Evolutionary conservation across 331 rosid species (phyloP), one percentile per base, ranked within the genome.

Genomic region (Dryas integrifolia): DNA sequence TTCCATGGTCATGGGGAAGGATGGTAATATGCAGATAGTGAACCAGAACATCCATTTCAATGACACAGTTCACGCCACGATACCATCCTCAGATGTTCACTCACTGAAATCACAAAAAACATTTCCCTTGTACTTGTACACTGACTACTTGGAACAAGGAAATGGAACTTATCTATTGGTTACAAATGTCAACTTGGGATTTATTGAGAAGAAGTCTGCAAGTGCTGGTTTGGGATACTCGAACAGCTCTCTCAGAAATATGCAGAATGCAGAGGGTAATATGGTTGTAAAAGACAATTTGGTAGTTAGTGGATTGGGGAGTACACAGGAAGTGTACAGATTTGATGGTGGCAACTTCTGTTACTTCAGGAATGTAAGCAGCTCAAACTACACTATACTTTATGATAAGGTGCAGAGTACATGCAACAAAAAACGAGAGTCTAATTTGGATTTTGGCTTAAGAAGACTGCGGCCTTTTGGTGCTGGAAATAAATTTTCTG

Each of bases 331-430:
- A 83, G 85, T 79, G 72, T 93, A 88, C 78, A 68, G 66, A 48
- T 93, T 80, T 41, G 74, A 44, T 45, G 90, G 87, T 44, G 62
- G 49, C 48, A 80, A 65, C 18, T 35, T 71, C 43, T 93, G 98
- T 74, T 93, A 89, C 76, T 89, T 72, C 0, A 85, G 97, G 80
- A 87, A 85, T 66, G 76, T 90, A 41, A 91, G 96, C 69, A 81
- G 94, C 86, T 90, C 92, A 65, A 89, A 93, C 76, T 89, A 82
- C 74, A 86, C 93, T 16, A 81, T 93, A 77, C 84, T 90, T 13
- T 60, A 85, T 50, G 98, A 93, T 70, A 11, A 74, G 52, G 86
- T 84, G 18, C 72, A 52, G 55, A 56, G 67, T 49, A 74, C 58
- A n/a, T 93, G 98, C 83, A 57, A 55, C 70, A 46, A 13, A 76